Evolutionary conservation across 148 eudicot genomes (phyloP), one percentile per base, ranked within the genome.

Genomic region (Spergularia marina): DNA sequence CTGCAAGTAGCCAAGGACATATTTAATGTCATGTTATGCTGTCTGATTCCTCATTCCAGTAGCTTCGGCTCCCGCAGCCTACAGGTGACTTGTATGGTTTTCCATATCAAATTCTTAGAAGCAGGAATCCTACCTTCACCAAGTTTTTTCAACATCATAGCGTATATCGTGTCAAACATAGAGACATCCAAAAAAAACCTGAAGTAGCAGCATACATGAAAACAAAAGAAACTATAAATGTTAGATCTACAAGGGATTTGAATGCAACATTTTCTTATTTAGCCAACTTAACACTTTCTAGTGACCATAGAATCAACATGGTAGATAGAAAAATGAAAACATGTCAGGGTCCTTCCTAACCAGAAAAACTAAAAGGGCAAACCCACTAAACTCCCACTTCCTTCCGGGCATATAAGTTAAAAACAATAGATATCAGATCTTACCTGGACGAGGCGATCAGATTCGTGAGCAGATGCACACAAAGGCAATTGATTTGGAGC

Each of bases 381-480:
- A 8, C 69, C n/a, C 4, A 11, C 49, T 15, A 65, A 16, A 51
- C 8, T 13, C 12, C 63, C 64, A 11, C 36, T 18, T 59, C 30
- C 62, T n/a, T 55, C 58, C 18, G 10, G 23, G 6, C 61, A 61
- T 23, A 3, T 62, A 52, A 52, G 21, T 21, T 6, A 58, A 65
- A n/a, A 53, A 71, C 40, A 83, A n/a, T 36, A 73, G 17, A 62
- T 58, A 63, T n/a, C 18, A 13, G 54, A 82, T 40, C 77, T 74
- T 74, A 91, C 98, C 93, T 94, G 98, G 15, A 94, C 94, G 75
- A 94, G 86, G 65, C 94, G 92, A 76, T 94, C 98, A 73, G 97
- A 90, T 78, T 94, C 98, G 75, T 87, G 92, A 58, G 94, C 92
- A 77, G 98, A 94, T 44, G 94, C 94, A 83, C 94, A 93, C 73